These are phyloP conservation scores for Baorangia bicolor DNA, from an alignment of 768 basidiomycete genomes.

Conservation along the genomic window DNA sequence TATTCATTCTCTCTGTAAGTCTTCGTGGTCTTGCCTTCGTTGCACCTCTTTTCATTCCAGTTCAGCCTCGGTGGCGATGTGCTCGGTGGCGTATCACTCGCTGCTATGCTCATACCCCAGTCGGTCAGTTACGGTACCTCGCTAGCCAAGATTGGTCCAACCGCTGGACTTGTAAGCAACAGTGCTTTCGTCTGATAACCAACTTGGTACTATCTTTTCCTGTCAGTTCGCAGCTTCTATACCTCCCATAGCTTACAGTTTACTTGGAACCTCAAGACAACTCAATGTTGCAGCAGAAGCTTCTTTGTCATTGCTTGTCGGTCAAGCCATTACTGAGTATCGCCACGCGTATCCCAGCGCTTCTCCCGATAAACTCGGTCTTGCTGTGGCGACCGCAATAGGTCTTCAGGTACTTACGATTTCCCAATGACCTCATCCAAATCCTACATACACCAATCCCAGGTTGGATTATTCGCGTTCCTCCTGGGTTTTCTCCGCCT, in stretches of 20 bases:
- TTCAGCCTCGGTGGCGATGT: constrained; percentile 64
- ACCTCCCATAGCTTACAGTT: constrained; percentile 83
- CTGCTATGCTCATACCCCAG: constrained; percentile 81
- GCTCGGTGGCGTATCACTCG: constrained; percentile 84
- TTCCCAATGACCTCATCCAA: neutral
- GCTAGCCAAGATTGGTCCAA: constrained; percentile 80
- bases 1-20: constrained; percentile 69
- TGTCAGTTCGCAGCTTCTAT: constrained; percentile 78
- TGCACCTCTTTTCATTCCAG: neutral
- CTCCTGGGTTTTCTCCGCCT: constrained; percentile 83
- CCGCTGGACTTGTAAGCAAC: constrained; percentile 73
- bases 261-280: constrained; percentile 84
- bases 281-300: constrained; percentile 89
- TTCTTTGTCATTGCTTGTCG: constrained; percentile 80
- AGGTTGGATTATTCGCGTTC: constrained; percentile 86
- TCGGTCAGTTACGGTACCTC: constrained; percentile 92
- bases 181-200: neutral
- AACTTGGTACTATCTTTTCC: neutral
- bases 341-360: constrained; percentile 46
- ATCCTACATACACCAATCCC: neutral
- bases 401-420: constrained; percentile 75
- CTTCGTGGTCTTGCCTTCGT: neutral
- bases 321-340: constrained; percentile 77
- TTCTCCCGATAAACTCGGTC: constrained; percentile 49
- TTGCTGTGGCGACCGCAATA: constrained; percentile 76